Evolutionary conservation across 345 rosid genomes (phyloP), one percentile per base, ranked within the genome.

Genomic region (Viola odorata): DNA sequence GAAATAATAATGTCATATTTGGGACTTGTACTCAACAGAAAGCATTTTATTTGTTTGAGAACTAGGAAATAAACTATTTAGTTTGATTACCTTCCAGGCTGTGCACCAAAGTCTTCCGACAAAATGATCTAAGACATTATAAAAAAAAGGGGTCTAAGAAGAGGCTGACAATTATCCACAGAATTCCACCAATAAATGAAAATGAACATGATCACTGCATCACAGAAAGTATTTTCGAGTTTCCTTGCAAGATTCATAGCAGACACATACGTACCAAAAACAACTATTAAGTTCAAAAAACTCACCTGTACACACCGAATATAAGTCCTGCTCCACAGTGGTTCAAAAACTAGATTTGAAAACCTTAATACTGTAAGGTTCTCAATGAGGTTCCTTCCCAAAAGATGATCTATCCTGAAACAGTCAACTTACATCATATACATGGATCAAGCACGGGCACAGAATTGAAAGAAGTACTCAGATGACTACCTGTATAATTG

Each of bases 331-430:
- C 81, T 84, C 94, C 94, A 89, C 13, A 89, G 70, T 14, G 86
- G 91, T 77, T 86, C 91, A 71, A 89, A 85, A 49, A 86, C 88
- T 41, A 89, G 75, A 78, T 81, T 89, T 8, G 87, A 84, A 60
- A 86, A 89, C 76, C 91, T 78, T 63, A 84, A 67, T 14, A 86
- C 91, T 32, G 89, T 83, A 38, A 89, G 84, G 71, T 86, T 86
- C 79, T 84, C 94, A 63, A 84, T 84, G 71, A 80, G 87, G 68
- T 84, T 84, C 77, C 84, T 82, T 75, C 91, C 89, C 12, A 84
- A 68, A 62, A 81, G 83, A 79, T 84, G 91, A 74, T 81, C 91
- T 65, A 86, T 89, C 81, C 94, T 89, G 81, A 57, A 77, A 63
- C 52, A 37, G 52, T 49, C 13, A 53, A 61, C 37, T n/a, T 38